Conservation (phyloP, 441 rosid species). For the Pelargonium cotyledonis region DNA sequence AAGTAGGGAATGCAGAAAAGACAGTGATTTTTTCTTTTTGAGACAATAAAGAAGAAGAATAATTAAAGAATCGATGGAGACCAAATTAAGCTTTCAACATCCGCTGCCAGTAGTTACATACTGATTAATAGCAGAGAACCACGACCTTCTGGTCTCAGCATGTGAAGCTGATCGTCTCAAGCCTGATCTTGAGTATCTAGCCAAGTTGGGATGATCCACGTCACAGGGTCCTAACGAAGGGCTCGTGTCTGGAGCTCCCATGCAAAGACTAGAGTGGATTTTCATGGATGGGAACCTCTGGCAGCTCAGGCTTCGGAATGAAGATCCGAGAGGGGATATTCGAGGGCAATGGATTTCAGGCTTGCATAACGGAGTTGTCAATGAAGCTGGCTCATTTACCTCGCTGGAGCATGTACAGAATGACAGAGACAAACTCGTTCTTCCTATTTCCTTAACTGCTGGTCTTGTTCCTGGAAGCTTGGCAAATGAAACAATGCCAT, state of each 20-base stretch:
- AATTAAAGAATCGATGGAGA: not conserved
- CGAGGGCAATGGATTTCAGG: constrained; percentile 48
- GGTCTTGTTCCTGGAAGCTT: constrained; percentile 51
- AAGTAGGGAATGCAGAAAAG: too few relatives aligned
- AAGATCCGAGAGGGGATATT: constrained; percentile 54
- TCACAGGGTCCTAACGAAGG: constrained; percentile 40
- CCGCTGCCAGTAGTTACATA: constrained; percentile 53
- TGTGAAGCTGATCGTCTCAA: constrained; percentile 45
- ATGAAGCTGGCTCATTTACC: constrained; percentile 43
- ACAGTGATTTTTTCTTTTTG: not conserved
- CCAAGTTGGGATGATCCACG: constrained; percentile 25
- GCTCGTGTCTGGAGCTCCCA: constrained; percentile 53
- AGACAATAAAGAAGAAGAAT: not conserved
- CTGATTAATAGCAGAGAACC: constrained; percentile 71
- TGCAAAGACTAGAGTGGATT: constrained; percentile 55
- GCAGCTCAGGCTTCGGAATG: constrained; percentile 70
- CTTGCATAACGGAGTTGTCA: constrained; percentile 60
- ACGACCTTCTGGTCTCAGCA: constrained; percentile 49
- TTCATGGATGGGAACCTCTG: constrained; percentile 58
- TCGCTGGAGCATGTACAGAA: constrained; percentile 72
- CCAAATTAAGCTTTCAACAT: constrained; percentile 35
- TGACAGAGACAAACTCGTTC: constrained; percentile 69
- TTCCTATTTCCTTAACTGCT: constrained; percentile 34
- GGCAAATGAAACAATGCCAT: constrained; percentile 69
- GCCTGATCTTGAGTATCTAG: constrained; percentile 47